These are phyloP conservation scores for Phaeosphaeriaceae sp. DNA, from an alignment of 2,329 filamentous ascomycete genomes.

Conservation along the genomic window DNA sequence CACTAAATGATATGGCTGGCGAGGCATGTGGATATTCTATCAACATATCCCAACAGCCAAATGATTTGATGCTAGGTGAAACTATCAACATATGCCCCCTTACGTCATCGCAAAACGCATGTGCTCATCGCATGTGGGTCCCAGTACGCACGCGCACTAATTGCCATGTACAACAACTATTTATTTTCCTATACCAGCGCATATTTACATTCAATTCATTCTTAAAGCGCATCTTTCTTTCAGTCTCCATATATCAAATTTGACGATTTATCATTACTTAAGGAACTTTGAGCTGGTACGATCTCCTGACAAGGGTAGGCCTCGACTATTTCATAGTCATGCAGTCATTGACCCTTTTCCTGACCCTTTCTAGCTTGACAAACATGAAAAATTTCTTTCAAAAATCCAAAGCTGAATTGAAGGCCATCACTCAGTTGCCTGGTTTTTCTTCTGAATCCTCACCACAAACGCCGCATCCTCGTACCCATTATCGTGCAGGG, in stretches of 20 bases:
- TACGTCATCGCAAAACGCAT: conserved; percentile 3
- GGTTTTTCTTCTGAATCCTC: conserved; percentile 1
- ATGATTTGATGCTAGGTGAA: no score
- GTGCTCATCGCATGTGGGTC: neutral
- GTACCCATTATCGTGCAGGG: conserved; percentile 8
- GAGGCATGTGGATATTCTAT: no score
- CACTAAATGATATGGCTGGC: no score
- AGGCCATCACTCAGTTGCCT: conserved; percentile 13
- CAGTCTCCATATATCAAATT: neutral
- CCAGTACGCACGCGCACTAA: neutral
- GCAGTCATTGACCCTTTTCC: conserved; percentile 5
- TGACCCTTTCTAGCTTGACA: conserved; percentile 10
- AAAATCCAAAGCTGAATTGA: conserved; percentile 36
- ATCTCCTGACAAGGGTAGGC: neutral
- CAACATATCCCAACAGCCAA: no score
- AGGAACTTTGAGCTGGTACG: neutral
- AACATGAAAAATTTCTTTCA: conserved; percentile 37
- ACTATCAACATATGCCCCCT: neutral
- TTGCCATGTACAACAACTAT: neutral
- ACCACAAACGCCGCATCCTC: conserved; percentile 3
- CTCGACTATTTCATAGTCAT: conserved; percentile 10
- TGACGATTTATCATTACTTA: neutral
- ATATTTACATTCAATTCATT: conserved; percentile 7
- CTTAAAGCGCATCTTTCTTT: neutral
- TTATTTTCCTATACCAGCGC: neutral